Base-by-base conservation (phyloP, 345 rosid species). In the Citrus australasica region DNA sequence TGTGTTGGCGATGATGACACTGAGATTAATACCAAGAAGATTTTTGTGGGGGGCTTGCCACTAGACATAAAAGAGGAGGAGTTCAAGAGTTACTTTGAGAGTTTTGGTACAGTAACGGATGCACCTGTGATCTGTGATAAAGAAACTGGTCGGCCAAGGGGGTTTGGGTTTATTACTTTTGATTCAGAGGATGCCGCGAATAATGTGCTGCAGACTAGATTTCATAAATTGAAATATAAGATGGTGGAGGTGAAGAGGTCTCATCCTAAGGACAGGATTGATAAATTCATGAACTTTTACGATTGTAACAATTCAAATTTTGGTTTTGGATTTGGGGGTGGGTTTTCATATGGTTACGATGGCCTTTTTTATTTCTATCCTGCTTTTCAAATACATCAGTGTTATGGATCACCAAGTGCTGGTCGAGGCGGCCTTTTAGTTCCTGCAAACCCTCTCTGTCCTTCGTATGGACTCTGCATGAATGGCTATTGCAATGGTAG, bases 161-260 rank as follows among this genome's bases (percentile, higher is more conserved):
- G 85, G 16, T 83, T 83, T 28, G 85, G 83, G 0, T 83, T 79
- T 24, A 30, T 83, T 6, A 79, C 80, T 5, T 83, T 79, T 62
- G 78, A 76, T 35, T 66, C 76, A 1, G 53, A 83, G 37, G 80
- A 73, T 13, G 74, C 62, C 7, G 78, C 27, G 3, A 40, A 72
- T 19, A 28, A 21, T 1, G 83, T 63, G 35, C 38, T 79, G 61
- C 10, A 76, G 40, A 30, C 71, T 0, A 61, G 4, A 0, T 82
- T 51, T 6, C 73, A 82, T 25, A 9, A 25, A 9, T 40, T 82
- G 71, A 75, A 82, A 1, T n/a, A 64, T 4, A 80, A 75, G 69
- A 62, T 1, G 25, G 87, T 82, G 67, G 85, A 84, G 13, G 85
- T 84, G 4, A 84, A 84, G 48, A 69, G 56, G 53, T 84, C 83